A percentile compares a stretch with the other conserved stretches of the same genome.
Conservation (phyloP, 257 asterid species). For the Capsicum rhomboideum region DNA sequence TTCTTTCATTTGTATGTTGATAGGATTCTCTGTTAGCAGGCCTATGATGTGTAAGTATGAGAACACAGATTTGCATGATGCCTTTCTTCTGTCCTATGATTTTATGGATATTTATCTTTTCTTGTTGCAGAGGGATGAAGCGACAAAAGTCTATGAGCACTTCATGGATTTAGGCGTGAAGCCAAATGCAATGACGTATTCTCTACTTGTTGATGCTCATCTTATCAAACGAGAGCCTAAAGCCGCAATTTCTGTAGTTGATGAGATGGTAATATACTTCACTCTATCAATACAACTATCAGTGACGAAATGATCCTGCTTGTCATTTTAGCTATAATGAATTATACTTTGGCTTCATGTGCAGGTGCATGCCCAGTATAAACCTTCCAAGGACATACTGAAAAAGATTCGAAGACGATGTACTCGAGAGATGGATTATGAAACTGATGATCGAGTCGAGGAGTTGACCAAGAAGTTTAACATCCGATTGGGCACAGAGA, state of each 20-base stretch:
- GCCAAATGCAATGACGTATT: slow-evolving; percentile 66
- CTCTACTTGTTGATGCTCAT: slow-evolving; percentile 75
- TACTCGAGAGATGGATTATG: slow-evolving; percentile 73
- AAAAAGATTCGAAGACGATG: slow-evolving; percentile 80
- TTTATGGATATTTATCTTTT: not conserved
- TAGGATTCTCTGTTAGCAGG: too few relatives aligned
- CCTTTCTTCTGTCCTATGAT: not conserved
- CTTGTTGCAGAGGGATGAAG: slow-evolving; percentile 85
- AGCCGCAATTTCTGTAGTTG: slow-evolving; percentile 62
- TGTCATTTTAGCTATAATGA: not conserved
- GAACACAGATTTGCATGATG: not conserved
- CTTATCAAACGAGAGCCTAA: slow-evolving; percentile 58
- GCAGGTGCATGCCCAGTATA: slow-evolving; percentile 58
- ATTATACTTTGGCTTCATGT: not conserved
- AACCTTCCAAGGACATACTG: slow-evolving; percentile 61
- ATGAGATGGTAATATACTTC: slow-evolving; percentile 59
- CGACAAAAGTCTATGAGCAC: slow-evolving; percentile 78
- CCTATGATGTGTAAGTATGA: too few relatives aligned
- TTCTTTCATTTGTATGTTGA: not conserved
- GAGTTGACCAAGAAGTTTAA: slow-evolving; percentile 37
- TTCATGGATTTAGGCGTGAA: slow-evolving; percentile 54
- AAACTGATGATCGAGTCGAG: slow-evolving; percentile 39
- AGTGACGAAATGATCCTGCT: not conserved
- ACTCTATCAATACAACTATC: not conserved
- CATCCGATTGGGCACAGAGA: slow-evolving; percentile 45